Evolutionary conservation across 352 stramenopile genomes (phyloP).

Genomic region (Pythium scleroteichum): DNA sequence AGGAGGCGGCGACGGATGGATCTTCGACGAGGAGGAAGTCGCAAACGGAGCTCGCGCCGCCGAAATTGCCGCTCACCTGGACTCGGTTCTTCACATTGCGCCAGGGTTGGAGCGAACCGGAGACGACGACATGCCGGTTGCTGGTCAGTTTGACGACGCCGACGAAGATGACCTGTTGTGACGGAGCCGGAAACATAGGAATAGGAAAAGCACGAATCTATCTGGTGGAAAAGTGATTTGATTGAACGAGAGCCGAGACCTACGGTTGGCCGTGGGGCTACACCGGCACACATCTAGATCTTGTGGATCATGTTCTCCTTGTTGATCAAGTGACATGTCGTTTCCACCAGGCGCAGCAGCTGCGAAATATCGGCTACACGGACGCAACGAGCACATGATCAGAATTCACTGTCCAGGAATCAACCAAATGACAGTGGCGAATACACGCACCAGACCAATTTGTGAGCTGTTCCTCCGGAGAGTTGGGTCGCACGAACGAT

Average conservation of each 20-base stretch:
- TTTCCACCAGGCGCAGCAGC: slow-evolving; percentile 96
- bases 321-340: slow-evolving; percentile 98
- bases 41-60: slow-evolving; percentile 57
- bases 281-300: slow-evolving; percentile 47
- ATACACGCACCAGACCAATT: slow-evolving; percentile 90
- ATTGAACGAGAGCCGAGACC: neutral
- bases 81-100: slow-evolving; percentile 69
- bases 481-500: slow-evolving; percentile 90
- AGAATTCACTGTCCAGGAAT: slow-evolving; percentile 4
- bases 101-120: slow-evolving; percentile 35
- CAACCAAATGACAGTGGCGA: neutral
- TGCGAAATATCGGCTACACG: slow-evolving; percentile 91
- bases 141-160: slow-evolving; percentile 81
- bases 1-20: slow-evolving; percentile 53
- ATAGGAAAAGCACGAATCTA: slow-evolving; percentile 4
- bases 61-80: slow-evolving; percentile 62
- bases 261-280: neutral
- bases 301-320: slow-evolving; percentile 99
- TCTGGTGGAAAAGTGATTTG: slow-evolving; percentile 2
- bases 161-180: slow-evolving; percentile 60
- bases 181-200: slow-evolving; percentile 11
- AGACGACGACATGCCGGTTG: slow-evolving; percentile 28
- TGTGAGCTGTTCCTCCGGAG: slow-evolving; percentile 92
- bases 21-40: slow-evolving; percentile 84
- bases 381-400: slow-evolving; percentile 7